Evolutionary conservation across 768 basidiomycete genomes (phyloP), one percentile per base, ranked within the genome.

Genomic region (Boletus sensibilis): DNA sequence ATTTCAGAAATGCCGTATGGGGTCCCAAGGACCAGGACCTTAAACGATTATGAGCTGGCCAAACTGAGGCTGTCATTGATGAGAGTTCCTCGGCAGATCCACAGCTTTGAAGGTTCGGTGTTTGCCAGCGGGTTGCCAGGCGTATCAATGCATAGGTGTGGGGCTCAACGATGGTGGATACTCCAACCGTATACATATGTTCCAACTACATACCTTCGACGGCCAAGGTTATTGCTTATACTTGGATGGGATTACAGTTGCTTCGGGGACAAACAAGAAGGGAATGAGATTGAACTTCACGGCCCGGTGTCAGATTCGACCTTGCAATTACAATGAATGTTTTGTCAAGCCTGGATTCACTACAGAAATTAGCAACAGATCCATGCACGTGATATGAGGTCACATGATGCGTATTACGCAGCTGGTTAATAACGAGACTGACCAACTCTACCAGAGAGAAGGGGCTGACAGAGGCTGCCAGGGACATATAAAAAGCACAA

Each of bases 401-500:
- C 64, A 68, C 65, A 44, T 67, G 64, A 33, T n/a, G n/a, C n/a
- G n/a, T n/a, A n/a, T n/a, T 29, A 10, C 4, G 35, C 0, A 11
- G 10, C 14, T 7, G 14, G 35, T 16, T 2, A n/a, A 44, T 25
- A 14, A 40, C 34, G 46, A 29, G 57, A n/a, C 31, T 16, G 25
- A 9, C 5, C 7, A 11, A 21, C 40, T 41, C 20, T 21, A 41
- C 50, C 3, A 16, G 5, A 25, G 38, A 42, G 39, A 16, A 29
- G 44, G 21, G 31, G 62, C 61, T 65, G 65, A 67, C 60, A 39
- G 52, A 59, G 34, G 47, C 46, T 50, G 50, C 13, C 27, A 29
- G 39, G 39, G 41, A 46, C 45, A 41, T 57, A 62, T 60, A 69
- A 62, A 67, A 54, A 53, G 53, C 56, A 42, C n/a, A n/a, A n/a